Percentiles rank a stretch among this genome's conserved stretches.
Evolutionary conservation across 2,329 filamentous ascomycete species (phyloP).

Genomic region (Pseudonectria buxi): DNA sequence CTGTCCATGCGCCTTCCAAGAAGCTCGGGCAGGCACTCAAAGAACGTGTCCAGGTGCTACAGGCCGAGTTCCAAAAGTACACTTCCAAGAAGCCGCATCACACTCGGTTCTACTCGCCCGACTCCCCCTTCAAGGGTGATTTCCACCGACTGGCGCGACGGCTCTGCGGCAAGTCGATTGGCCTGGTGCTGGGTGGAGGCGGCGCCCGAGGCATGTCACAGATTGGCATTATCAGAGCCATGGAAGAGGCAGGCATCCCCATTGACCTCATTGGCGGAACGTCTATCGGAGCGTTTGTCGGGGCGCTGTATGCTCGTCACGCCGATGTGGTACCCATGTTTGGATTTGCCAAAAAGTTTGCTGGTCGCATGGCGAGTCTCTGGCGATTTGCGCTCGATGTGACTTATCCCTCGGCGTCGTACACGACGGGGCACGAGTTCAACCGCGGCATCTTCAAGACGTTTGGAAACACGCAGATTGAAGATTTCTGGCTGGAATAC

Average conservation of each 20-base stretch:
- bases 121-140: slow-evolving; percentile 91
- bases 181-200: slow-evolving; percentile 87
- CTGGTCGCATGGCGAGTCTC: slow-evolving; percentile 96
- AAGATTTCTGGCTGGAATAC: slow-evolving; percentile 98
- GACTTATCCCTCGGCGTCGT: slow-evolving; percentile 92
- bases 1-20: slow-evolving; percentile 66
- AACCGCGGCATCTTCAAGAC: slow-evolving; percentile 99
- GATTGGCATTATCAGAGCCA: slow-evolving; percentile 85
- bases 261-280: slow-evolving; percentile 95
- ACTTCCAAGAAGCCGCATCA: slow-evolving; percentile 89
- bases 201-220: slow-evolving; percentile 89
- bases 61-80: slow-evolving; percentile 97
- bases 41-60: slow-evolving; percentile 85
- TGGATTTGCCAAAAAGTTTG: slow-evolving; percentile 92
- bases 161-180: slow-evolving; percentile 89
- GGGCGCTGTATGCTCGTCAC: slow-evolving; percentile 89
- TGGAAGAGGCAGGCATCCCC: slow-evolving; percentile 93
- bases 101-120: slow-evolving; percentile 79
- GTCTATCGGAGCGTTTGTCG: slow-evolving; percentile 93
- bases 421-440: slow-evolving; percentile 98
- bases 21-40: slow-evolving; percentile 82
- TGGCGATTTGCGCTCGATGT: slow-evolving; percentile 97
- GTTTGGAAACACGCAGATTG: slow-evolving; percentile 93
- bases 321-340: slow-evolving; percentile 97
- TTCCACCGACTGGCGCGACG: slow-evolving; percentile 88